phyloP scores from a whole-genome alignment of 441 rosid genomes.

The Lagerstroemia fauriei region DNA sequence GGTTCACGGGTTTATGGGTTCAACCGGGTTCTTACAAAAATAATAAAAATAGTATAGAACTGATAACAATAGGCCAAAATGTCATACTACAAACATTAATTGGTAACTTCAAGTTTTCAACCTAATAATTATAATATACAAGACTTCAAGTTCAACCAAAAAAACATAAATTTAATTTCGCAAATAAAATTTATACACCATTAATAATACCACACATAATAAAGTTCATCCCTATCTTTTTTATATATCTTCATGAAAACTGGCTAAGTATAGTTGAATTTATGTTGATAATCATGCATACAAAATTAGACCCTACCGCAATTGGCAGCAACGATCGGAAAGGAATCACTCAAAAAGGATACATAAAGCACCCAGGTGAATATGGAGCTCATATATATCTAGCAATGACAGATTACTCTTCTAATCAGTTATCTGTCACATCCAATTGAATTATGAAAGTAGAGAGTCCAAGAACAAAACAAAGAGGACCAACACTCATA shows the following conservation, averaged over 20 bases:
- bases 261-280: background rate
- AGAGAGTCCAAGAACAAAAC: background rate
- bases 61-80: no score
- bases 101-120: no score
- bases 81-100: no score
- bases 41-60: no score
- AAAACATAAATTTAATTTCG: no score
- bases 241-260: background rate
- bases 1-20: no score
- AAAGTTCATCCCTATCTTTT: background rate
- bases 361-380: background rate
- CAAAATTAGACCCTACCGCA: background rate
- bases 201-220: no score
- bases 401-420: background rate
- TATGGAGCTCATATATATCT: background rate
- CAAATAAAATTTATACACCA: no score
- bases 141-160: no score
- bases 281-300: background rate
- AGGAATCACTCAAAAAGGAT: background rate
- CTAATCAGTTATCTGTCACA: background rate
- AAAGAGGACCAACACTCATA: background rate
- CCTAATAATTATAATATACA: no score
- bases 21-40: no score
- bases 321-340: no score
- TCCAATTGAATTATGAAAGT: background rate